phyloP scores from a whole-genome alignment of 331 rosid genomes.

The Erythrophleum ivorense region DNA sequence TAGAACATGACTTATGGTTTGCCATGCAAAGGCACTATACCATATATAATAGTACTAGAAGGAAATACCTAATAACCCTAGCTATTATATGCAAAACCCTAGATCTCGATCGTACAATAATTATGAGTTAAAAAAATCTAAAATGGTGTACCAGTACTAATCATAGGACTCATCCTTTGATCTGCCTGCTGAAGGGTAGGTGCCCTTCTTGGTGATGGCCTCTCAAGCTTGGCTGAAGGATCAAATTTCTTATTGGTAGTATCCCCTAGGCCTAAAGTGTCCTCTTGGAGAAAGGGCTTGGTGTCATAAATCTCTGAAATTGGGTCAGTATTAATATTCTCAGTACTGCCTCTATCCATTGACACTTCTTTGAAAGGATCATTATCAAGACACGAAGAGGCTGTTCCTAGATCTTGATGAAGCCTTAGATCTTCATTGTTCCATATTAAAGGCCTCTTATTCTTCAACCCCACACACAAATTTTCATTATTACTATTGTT shows the following conservation, averaged over 20 bases:
- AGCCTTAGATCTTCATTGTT: constrained; percentile 74
- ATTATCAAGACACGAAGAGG: constrained; percentile 72
- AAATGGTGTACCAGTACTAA: constrained; percentile 71
- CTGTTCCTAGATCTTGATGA: constrained; percentile 70
- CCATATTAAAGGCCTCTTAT: constrained; percentile 91
- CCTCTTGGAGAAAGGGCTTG: constrained; percentile 65
- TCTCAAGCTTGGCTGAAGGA: constrained; percentile 52
- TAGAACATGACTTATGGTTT: constrained; percentile 50
- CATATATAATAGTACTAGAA: constrained; percentile 19
- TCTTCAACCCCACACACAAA: constrained; percentile 68
- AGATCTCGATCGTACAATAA: constrained; percentile 4
- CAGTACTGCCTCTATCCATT: not conserved
- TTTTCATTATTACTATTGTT: constrained; percentile 25
- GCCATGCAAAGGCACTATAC: constrained; percentile 80
- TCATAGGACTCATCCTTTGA: constrained; percentile 81
- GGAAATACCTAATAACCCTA: not conserved
- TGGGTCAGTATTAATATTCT: constrained; percentile 47
- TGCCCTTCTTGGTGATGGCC: constrained; percentile 79
- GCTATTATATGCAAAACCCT: constrained; percentile 5
- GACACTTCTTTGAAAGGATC: constrained; percentile 61
- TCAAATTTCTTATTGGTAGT: constrained; percentile 36
- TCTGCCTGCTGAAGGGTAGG: constrained; percentile 42
- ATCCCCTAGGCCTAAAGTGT: constrained; percentile 26
- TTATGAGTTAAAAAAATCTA: not conserved
- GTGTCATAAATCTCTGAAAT: constrained; percentile 73